phyloP scores from a whole-genome alignment of 257 asterid species.

The Osmanthus fragrans region DNA sequence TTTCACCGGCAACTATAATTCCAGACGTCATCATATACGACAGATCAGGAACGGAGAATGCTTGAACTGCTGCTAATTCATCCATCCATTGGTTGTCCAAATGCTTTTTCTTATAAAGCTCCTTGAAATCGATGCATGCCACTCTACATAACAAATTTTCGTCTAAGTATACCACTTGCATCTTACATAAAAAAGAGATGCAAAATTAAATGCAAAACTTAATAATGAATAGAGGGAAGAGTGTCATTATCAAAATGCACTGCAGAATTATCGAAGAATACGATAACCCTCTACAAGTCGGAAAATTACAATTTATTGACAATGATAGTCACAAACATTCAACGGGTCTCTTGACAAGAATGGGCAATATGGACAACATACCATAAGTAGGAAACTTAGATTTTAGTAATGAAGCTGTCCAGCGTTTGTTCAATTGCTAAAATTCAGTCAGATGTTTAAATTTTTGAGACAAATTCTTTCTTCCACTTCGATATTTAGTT shows the following conservation, averaged over 20 bases:
- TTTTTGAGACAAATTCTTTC: neutral
- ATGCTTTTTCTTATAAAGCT: conserved; percentile 73
- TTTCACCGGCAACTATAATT: conserved; percentile 58
- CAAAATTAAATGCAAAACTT: neutral
- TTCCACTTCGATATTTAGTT: neutral
- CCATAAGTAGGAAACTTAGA: neutral
- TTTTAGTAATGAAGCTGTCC: neutral
- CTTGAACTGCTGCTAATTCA: conserved; percentile 83
- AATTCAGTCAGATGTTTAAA: neutral
- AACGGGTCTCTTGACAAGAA: neutral
- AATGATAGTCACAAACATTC: neutral
- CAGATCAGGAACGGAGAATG: conserved; percentile 51
- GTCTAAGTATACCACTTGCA: neutral
- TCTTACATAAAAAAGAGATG: neutral
- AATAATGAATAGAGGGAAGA: neutral
- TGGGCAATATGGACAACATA: neutral
- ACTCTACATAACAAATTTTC: conserved; percentile 41
- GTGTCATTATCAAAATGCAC: neutral
- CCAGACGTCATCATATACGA: conserved; percentile 59
- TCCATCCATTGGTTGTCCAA: conserved; percentile 83
- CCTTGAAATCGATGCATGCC: conserved; percentile 76
- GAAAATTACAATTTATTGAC: too few relatives aligned
- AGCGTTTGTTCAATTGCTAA: too few relatives aligned
- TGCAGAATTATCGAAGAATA: neutral
- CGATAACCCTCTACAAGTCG: neutral